Conservation (phyloP, 1,284 basidiomycete genomes). For the Boletus semigastroideus region DNA sequence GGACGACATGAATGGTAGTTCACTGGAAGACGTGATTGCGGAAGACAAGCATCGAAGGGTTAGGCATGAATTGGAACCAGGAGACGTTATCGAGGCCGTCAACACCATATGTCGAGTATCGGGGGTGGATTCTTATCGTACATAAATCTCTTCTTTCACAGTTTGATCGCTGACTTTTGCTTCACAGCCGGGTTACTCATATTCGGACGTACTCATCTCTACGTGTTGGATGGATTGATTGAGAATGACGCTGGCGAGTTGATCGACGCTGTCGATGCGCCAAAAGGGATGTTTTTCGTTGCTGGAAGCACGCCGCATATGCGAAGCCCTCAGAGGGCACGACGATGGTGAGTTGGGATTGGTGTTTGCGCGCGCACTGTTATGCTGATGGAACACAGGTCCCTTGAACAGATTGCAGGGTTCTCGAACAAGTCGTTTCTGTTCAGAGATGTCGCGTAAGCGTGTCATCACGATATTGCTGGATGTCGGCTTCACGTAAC, state of each 20-base stretch:
- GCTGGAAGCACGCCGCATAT: constrained; percentile 83
- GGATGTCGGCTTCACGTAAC: constrained; percentile 1
- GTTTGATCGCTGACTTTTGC: not conserved
- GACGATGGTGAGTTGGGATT: constrained; percentile 62
- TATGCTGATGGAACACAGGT: constrained; percentile 46
- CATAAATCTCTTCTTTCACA: constrained; percentile 29
- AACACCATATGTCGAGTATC: constrained; percentile 82
- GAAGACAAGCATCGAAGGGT: constrained; percentile 80
- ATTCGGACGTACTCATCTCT: constrained; percentile 81
- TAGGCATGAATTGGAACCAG: constrained; percentile 83
- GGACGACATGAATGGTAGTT: constrained; percentile 24
- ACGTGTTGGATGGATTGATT: constrained; percentile 92
- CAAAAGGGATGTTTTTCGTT: constrained; percentile 79
- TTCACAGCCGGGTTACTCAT: constrained; percentile 82
- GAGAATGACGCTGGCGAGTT: constrained; percentile 87
- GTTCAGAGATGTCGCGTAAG: constrained; percentile 88
- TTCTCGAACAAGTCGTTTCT: constrained; percentile 83
- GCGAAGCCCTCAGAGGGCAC: constrained; percentile 72
- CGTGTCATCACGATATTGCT: constrained; percentile 13
- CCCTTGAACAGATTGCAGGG: constrained; percentile 75
- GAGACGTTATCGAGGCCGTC: constrained; percentile 91
- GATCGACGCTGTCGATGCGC: constrained; percentile 86
- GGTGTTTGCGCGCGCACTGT: constrained; percentile 54
- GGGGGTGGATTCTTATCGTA: constrained; percentile 87
- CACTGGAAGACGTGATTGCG: constrained; percentile 66